These are phyloP conservation scores for Schizochytrium sp. DNA, from an alignment of 108 stramenopile genomes.

Conservation along the genomic window DNA sequence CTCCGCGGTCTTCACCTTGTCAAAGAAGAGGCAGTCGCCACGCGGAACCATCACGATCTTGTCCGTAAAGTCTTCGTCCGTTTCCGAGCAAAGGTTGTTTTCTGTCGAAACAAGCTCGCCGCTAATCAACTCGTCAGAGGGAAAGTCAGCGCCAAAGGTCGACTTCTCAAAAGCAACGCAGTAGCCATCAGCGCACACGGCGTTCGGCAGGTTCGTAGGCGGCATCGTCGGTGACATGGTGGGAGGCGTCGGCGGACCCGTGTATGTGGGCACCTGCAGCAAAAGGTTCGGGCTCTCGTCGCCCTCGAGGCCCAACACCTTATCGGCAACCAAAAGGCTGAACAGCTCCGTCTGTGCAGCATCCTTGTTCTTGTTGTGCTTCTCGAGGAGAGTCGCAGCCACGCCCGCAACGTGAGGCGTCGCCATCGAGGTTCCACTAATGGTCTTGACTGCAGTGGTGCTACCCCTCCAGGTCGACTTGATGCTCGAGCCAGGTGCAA, in stretches of 20 bases:
- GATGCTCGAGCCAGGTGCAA: conserved; percentile 18
- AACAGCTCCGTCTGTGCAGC: neutral
- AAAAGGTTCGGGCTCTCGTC: neutral
- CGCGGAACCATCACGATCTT: neutral
- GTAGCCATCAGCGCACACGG: neutral
- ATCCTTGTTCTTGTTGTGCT: neutral
- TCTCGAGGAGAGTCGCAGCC: conserved; percentile 11
- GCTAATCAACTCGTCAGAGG: neutral
- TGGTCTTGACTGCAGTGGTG: neutral
- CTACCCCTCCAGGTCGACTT: neutral
- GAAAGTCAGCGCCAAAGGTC: neutral
- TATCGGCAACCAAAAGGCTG: neutral
- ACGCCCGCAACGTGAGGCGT: conserved; percentile 25
- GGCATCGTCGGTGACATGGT: neutral
- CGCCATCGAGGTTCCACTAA: conserved; percentile 31
- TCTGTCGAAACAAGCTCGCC: neutral
- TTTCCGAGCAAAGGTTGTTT: neutral
- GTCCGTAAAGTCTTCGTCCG: neutral
- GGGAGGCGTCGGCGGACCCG: neutral
- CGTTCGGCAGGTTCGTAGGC: neutral
- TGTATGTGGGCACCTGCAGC: neutral
- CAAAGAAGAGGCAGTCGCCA: neutral
- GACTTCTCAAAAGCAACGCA: neutral
- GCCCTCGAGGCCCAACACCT: neutral
- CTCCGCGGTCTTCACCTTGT: neutral